Evolutionary conservation across 1,284 basidiomycete species (phyloP).

Genomic region (Ganoderma lingzhi): DNA sequence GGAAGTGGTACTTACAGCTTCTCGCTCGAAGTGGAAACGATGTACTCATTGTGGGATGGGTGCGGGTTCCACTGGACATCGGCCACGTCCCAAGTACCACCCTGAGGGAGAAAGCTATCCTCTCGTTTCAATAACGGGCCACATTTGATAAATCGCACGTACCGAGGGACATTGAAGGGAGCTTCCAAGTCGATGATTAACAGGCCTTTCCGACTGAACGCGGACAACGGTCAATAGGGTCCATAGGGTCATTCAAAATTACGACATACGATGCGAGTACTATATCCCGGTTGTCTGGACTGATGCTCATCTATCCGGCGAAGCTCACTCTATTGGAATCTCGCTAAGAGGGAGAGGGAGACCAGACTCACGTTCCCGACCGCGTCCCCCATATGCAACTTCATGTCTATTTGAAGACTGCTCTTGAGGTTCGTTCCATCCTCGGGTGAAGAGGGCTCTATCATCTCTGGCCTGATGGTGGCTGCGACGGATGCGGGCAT

Average conservation of each 20-base stretch:
- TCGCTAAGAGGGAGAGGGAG: background rate
- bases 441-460: slow-evolving; percentile 26
- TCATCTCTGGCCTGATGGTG: slow-evolving; percentile 28
- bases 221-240: background rate
- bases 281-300: slow-evolving; percentile 80
- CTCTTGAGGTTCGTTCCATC: slow-evolving; percentile 60
- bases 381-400: slow-evolving; percentile 78
- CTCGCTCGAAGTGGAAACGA: slow-evolving; percentile 95
- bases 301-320: slow-evolving; percentile 75
- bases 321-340: background rate
- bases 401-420: slow-evolving; percentile 79
- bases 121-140: slow-evolving; percentile 64
- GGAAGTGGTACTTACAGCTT: slow-evolving; percentile 68
- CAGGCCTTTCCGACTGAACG: slow-evolving; percentile 83
- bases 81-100: slow-evolving; percentile 96
- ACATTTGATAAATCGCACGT: slow-evolving; percentile 48
- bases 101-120: slow-evolving; percentile 87
- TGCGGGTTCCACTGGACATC: slow-evolving; percentile 99
- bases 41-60: slow-evolving; percentile 83
- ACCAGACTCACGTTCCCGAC: slow-evolving; percentile 66
- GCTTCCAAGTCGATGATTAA: slow-evolving; percentile 96
- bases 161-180: slow-evolving; percentile 88
- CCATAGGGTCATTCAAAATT: background rate
- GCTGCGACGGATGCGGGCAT: slow-evolving; percentile 28
- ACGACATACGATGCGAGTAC: slow-evolving; percentile 78